phyloP scores from a whole-genome alignment of 805 yeast genomes.

The Tetrapisispora phaffii region DNA sequence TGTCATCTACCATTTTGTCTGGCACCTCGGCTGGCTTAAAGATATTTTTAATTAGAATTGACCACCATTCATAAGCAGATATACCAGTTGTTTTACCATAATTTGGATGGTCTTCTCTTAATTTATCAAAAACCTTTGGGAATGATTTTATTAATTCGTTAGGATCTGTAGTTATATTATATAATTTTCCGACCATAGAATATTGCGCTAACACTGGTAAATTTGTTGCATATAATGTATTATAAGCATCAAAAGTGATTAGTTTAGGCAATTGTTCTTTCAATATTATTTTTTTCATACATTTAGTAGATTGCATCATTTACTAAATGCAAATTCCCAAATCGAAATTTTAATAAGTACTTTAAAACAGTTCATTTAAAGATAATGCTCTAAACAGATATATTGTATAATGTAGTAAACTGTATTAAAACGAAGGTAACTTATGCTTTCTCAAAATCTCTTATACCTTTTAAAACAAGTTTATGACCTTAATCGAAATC shows the following conservation, averaged over 20 bases:
- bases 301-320: background rate
- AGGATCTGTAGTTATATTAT: conserved; percentile 33
- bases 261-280: conserved; percentile 20
- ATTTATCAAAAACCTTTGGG: conserved; percentile 28
- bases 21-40: conserved; percentile 32
- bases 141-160: conserved; percentile 20
- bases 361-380: too few species aligned
- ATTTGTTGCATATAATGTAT: conserved; percentile 51
- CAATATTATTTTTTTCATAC: background rate
- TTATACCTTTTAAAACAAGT: too few species aligned
- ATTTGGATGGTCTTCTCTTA: conserved; percentile 42
- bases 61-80: conserved; percentile 49
- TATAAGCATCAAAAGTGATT: conserved; percentile 60
- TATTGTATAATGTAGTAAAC: too few species aligned
- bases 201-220: conserved; percentile 48
- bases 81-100: conserved; percentile 42
- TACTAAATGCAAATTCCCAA: background rate
- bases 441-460: too few species aligned
- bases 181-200: conserved; percentile 36
- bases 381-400: too few species aligned
- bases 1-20: conserved; percentile 34
- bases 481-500: too few species aligned
- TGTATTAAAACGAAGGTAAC: too few species aligned
- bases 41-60: conserved; percentile 35
- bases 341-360: too few species aligned